phyloP scores from a whole-genome alignment of 768 basidiomycete genomes.

The Lactifluus pinguis region DNA sequence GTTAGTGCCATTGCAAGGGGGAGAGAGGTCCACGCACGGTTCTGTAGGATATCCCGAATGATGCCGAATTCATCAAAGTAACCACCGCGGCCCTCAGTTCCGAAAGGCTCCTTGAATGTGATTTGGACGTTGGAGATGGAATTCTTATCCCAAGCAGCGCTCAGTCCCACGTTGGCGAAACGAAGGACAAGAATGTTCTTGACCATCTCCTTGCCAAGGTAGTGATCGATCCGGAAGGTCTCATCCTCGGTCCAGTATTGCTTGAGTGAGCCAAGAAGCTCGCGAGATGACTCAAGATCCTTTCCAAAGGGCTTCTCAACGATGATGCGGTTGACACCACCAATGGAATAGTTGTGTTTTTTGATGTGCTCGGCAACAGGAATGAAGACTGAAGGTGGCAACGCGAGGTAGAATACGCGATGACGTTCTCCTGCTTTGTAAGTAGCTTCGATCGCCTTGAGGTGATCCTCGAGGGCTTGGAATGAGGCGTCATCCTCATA shows the following conservation, averaged over 20 bases:
- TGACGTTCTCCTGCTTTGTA: constrained; percentile 59
- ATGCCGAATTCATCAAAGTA: constrained; percentile 99
- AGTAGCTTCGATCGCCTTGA: constrained; percentile 67
- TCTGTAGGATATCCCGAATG: constrained; percentile 95
- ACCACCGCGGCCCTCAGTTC: constrained; percentile 99
- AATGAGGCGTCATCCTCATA: constrained; percentile 85
- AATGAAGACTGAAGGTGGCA: constrained; percentile 95
- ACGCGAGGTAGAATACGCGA: constrained; percentile 93
- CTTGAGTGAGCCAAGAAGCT: constrained; percentile 72
- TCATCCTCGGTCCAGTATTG: constrained; percentile 91
- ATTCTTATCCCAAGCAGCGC: constrained; percentile 90
- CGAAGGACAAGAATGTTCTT: constrained; percentile 95
- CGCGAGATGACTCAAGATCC: constrained; percentile 76
- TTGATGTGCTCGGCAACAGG: constrained; percentile 79
- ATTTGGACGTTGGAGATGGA: constrained; percentile 96
- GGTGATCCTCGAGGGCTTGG: constrained; percentile 60
- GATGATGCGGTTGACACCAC: constrained; percentile 83
- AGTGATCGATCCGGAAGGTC: constrained; percentile 98
- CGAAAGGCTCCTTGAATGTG: constrained; percentile 99
- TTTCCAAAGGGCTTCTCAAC: constrained; percentile 99
- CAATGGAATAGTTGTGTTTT: constrained; percentile 63
- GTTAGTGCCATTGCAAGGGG: neutral
- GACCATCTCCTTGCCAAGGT: constrained; percentile 99
- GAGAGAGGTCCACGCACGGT: constrained; percentile 56
- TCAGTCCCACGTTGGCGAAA: constrained; percentile 89